Conservation (phyloP, 2,329 filamentous ascomycete species). For the Neonectria coccinea region DNA sequence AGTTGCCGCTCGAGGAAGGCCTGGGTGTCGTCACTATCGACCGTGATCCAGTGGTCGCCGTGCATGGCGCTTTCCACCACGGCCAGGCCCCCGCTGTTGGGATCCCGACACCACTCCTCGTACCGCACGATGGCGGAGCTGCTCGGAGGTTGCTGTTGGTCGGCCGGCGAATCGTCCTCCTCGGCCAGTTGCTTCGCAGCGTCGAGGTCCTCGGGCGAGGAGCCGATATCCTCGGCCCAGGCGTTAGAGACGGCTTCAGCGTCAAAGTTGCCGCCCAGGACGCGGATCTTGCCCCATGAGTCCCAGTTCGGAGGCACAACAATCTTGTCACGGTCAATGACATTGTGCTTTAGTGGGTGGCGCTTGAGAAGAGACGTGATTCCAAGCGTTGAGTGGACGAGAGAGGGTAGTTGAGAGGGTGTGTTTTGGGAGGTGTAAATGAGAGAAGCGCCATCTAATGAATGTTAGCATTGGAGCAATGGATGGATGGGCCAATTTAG, state of each 20-base stretch:
- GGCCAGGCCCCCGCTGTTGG: conserved; percentile 69
- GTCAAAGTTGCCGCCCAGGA: conserved; percentile 91
- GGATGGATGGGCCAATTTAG: not conserved
- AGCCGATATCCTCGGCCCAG: conserved; percentile 87
- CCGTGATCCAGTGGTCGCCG: conserved; percentile 49
- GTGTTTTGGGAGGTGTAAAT: conserved; percentile 86
- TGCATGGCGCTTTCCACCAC: conserved; percentile 56
- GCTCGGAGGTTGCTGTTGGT: conserved; percentile 33
- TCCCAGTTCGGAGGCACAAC: conserved; percentile 98
- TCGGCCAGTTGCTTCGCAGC: conserved; percentile 42
- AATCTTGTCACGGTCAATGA: conserved; percentile 94
- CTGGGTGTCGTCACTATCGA: conserved; percentile 73
- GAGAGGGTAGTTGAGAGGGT: conserved; percentile 79
- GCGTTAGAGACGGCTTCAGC: conserved; percentile 86
- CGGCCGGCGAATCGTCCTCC: conserved; percentile 39
- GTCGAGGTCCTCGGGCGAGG: conserved; percentile 50
- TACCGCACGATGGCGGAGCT: conserved; percentile 78
- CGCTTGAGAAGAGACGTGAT: conserved; percentile 86
- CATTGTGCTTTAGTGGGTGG: conserved; percentile 85
- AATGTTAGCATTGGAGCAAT: conserved; percentile 34
- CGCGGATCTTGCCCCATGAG: conserved; percentile 96
- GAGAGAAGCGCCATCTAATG: conserved; percentile 87
- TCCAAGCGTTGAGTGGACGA: conserved; percentile 86
- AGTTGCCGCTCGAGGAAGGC: conserved; percentile 81
- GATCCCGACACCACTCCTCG: conserved; percentile 83